A percentile compares a stretch with the other conserved stretches of the same genome.
phyloP scores from a whole-genome alignment of 176 grass and related monocot genomes.

The Musa beccarii region DNA sequence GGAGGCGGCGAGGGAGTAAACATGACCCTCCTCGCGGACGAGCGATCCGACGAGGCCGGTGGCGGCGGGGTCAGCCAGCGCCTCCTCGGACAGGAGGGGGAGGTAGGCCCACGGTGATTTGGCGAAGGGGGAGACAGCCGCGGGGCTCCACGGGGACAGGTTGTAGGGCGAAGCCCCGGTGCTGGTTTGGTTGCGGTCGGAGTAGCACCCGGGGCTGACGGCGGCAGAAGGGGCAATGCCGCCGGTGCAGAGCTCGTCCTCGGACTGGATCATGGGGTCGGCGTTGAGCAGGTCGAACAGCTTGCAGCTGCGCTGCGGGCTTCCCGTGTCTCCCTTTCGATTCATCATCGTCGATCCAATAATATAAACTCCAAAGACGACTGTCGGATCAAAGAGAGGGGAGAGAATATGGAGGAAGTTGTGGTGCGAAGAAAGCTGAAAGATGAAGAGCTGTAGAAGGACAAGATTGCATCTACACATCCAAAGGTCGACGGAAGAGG shows the following conservation, averaged over 20 bases:
- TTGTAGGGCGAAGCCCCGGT: neutral
- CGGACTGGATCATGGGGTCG: constrained; percentile 5
- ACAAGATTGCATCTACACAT: neutral
- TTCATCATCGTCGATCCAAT: neutral
- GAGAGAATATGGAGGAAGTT: neutral
- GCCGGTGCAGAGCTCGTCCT: constrained; percentile 1
- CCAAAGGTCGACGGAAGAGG: neutral
- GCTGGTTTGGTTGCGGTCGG: neutral
- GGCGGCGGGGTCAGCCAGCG: neutral
- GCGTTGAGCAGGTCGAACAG: constrained; percentile 2
- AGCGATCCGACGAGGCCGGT: constrained; percentile 18
- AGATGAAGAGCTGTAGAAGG: neutral
- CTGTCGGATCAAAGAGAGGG: no score
- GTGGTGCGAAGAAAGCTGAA: neutral
- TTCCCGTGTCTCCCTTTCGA: neutral
- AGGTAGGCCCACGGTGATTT: constrained; percentile 12
- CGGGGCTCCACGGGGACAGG: constrained; percentile 7
- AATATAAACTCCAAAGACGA: neutral
- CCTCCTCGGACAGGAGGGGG: neutral
- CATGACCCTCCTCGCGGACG: constrained; percentile 19
- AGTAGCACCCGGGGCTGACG: constrained; percentile 10
- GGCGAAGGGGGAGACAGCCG: constrained; percentile 2
- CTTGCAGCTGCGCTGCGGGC: neutral
- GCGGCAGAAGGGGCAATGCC: neutral
- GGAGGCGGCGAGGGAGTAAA: constrained; percentile 15